Base-by-base conservation (phyloP, 768 basidiomycete genomes). In the Austroboletus festivus region DNA sequence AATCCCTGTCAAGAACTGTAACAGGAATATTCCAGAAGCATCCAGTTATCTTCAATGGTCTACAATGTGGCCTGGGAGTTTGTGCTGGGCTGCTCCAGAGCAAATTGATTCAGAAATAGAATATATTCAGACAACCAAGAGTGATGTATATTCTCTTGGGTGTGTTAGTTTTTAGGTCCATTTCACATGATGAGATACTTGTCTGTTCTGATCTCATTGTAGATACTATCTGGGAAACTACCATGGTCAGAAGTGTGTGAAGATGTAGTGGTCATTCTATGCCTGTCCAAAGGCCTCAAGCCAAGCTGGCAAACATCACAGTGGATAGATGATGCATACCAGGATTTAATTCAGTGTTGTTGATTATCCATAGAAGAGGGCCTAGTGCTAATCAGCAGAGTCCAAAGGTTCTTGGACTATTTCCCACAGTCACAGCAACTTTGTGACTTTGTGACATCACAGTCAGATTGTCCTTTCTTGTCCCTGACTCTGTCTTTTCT, bases 41-140 rank as follows among this genome's bases (percentile, higher is more conserved):
- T 20, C 46, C 15, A 18, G 19, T 3, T 50, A 50, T 26, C 48
- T 46, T 3, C 41, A 46, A 15, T 21, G 22, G 43, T 58, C 34
- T 57, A 75, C 42, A 63, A 64, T 7, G 72, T 72, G 18, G n/a
- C 39, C 48, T 5, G 55, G 55, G 3, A 70, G 73, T 15, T 62
- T 75, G 26, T 68, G 76, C 0, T 77, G 73, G 73, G 68, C 73
- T 8, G 76, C 75, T 26, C 46, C 61, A 9, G 61, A 68, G 18
- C 31, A 33, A 40, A 30, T 21, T 18, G 12, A 12, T 21, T 19
- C 9, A 31, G 7, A 33, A 6, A 6, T 12, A 13, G 31, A 15
- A 13, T 33, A 10, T 13, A 33, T 13, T 33, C 7, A 15, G 5
- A 56, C 52, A 8, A 34, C 28, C 7, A 50, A 50, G 49, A 54